Evolutionary conservation across 768 basidiomycete genomes (phyloP), one percentile per base, ranked within the genome.

Genomic region (Xerocomellus amylosporus): DNA sequence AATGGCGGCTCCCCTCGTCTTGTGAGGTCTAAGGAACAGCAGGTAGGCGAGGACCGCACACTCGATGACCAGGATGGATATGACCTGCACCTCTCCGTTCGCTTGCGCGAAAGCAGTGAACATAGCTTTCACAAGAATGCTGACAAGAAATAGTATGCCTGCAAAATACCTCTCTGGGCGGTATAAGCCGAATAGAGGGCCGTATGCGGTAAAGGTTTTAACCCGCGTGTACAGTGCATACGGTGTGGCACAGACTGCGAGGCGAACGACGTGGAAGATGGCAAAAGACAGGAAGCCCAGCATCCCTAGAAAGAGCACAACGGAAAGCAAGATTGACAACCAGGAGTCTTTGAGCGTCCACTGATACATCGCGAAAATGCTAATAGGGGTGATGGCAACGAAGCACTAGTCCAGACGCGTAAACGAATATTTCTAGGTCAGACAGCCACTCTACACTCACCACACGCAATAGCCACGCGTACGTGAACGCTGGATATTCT

Each of bases 301-400:
- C 31, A 89, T 70, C 43, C 69, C 72, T 43, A 89, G 62, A 66
- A 94, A 74, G 12, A 79, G 69, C 54, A 95, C 63, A 55, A 88
- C 87, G 3, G 93, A 89, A 38, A 98, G 77, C 34, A 96, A 74
- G 60, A 85, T 79, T 0, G 93, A 81, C 3, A 96, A 77, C 87
- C 91, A 93, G 0, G 93, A 94, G 71, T 98, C 93, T 54, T 82
- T 74, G 58, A 94, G 75, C 1, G 89, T 90, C 91, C 94, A 98
- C 69, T 98, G 94, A 69, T 87, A 93, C 64, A 97, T 81, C 8
- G 83, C 76, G 60, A 97, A 91, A 57, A 88, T 81, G 57, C 84
- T 71, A 54, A 93, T 73, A 9, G 95, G 95, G 46, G 82, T 74
- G 59, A 84, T 75, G 24, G 78, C 72, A 42, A 90, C 70, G n/a